These are phyloP conservation scores for Komagataella pastoris DNA, from an alignment of 805 yeast genomes.

Conservation along the genomic window DNA sequence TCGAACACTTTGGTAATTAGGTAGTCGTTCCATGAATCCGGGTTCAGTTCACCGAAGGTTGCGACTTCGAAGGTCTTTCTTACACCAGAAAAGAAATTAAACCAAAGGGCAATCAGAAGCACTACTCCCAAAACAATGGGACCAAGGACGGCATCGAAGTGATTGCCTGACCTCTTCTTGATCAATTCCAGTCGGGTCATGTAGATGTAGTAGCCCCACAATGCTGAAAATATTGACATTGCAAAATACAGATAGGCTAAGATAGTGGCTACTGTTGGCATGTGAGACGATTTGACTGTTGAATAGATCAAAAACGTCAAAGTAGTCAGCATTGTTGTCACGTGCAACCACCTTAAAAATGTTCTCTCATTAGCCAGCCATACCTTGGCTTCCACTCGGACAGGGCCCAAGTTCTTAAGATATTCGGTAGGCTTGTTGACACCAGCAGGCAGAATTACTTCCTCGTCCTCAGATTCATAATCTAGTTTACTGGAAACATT, in stretches of 20 bases:
- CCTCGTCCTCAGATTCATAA: conserved; percentile 75
- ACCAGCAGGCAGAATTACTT: conserved; percentile 77
- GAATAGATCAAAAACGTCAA: conserved; percentile 76
- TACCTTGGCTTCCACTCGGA: conserved; percentile 92
- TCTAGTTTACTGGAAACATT: conserved; percentile 17
- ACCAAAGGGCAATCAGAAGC: conserved; percentile 45
- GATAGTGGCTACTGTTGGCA: conserved; percentile 45
- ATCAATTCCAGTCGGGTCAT: conserved; percentile 59
- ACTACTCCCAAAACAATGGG: conserved; percentile 71
- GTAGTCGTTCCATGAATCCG: background rate
- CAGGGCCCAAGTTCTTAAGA: conserved; percentile 81
- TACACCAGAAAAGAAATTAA: conserved; percentile 66
- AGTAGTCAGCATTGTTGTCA: conserved; percentile 72
- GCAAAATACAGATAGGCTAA: conserved; percentile 74
- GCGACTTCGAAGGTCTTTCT: conserved; percentile 4
- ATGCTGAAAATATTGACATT: conserved; percentile 69
- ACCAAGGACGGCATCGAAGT: conserved; percentile 82
- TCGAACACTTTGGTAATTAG: background rate
- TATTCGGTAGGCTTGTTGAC: conserved; percentile 70
- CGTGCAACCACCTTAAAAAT: conserved; percentile 88
- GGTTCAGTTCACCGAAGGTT: background rate
- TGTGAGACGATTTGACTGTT: conserved; percentile 56
- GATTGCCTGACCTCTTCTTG: conserved; percentile 71
- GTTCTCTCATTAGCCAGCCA: conserved; percentile 99
- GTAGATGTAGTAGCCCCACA: conserved; percentile 83